Base-by-base conservation (phyloP, 2,329 filamentous ascomycete genomes). In the Penicillium sp. region DNA sequence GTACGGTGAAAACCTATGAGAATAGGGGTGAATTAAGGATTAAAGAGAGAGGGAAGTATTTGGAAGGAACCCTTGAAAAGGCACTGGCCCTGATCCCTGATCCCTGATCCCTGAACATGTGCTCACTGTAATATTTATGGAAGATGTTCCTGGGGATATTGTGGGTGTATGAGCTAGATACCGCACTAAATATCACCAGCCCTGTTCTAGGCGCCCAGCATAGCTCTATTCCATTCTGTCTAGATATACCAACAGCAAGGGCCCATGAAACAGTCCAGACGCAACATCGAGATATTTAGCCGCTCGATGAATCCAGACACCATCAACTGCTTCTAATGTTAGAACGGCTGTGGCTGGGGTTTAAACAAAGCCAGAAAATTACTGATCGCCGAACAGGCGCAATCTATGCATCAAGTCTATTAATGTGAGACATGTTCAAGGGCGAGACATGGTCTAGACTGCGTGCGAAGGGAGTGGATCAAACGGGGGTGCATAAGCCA, bases 401-500 rank as follows among this genome's bases (percentile, higher is more conserved):
- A 25, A 42, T n/a, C 14, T 54, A n/a, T 33, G 4, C n/a, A 50
- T 43, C 38, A 25, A 55, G n/a, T 44, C 14, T 30, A 33, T 45
- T 11, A 35, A 45, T 38, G n/a, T 51, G 22, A 38, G 40, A 55
- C 53, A 45, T 10, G 11, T 50, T 43, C 33, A n/a, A 33, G 17
- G 16, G 26, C 41, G 53, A 51, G 40, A 55, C 40, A 55, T 19
- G 35, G 35, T 38, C 41, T 55, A 35, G 46, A 45, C 40, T 40
- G 12, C 26, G 31, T 9, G 33, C 5, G 11, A 37, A 31, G 16
- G n/a, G 28, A 33, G 47, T 55, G 53, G 53, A 36, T 44, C 31
- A 30, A 50, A 55, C 53, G 51, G 45, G 38, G 33, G 4, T 45
- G 40, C 47, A 51, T 36, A 55, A 51, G 28, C 47, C 47, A 44